Percentiles rank a stretch among this genome's conserved stretches.
phyloP scores from a whole-genome alignment of 352 stramenopile species.

The Peronospora tabacina region DNA sequence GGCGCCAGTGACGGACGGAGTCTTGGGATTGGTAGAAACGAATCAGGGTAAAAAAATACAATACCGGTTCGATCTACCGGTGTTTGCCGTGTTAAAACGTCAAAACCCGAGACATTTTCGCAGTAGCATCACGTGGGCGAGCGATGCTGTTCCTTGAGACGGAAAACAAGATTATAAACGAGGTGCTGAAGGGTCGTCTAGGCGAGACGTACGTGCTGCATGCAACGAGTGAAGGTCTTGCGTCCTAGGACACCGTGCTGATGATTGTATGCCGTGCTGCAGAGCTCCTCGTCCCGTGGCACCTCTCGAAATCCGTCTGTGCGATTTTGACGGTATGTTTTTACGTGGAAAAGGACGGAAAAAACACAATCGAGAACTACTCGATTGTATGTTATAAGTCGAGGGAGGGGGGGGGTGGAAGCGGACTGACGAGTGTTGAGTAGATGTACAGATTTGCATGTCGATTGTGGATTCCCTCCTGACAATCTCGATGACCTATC shows the following conservation, averaged over 20 bases:
- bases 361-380: background rate
- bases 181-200: conserved; percentile 64
- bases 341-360: background rate
- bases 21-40: conserved; percentile 13
- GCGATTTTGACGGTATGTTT: conserved; percentile 74
- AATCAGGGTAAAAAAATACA: background rate
- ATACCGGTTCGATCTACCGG: background rate
- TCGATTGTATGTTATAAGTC: background rate
- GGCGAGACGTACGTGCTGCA: conserved; percentile 54
- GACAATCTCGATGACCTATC: conserved; percentile 70
- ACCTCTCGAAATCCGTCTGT: conserved; percentile 68
- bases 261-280: conserved; percentile 5
- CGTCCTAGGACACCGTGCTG: background rate
- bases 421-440: background rate
- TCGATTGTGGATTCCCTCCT: conserved; percentile 63
- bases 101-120: background rate
- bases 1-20: conserved; percentile 19
- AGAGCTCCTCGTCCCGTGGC: conserved; percentile 72
- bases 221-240: background rate
- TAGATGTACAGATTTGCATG: conserved; percentile 80
- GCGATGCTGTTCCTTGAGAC: conserved; percentile 77
- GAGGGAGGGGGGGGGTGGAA: background rate
- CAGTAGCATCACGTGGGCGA: background rate
- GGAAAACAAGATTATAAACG: conserved; percentile 87
- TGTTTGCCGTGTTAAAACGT: conserved; percentile 6